Base-by-base conservation (phyloP, 2,329 filamentous ascomycete genomes). In the Fusarium poae region DNA sequence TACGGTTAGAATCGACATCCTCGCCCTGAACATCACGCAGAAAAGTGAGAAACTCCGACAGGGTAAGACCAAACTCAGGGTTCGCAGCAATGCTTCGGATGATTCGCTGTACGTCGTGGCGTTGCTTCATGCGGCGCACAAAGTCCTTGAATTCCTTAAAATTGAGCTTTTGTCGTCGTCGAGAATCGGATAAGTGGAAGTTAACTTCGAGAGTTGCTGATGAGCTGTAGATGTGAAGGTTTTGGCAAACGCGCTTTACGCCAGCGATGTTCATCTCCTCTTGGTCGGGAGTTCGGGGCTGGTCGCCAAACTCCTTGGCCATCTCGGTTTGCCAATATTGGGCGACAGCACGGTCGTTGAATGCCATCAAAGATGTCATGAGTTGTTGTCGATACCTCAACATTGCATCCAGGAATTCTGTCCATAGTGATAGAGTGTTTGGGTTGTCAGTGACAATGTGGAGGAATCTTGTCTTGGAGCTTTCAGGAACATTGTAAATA, bases 151-250 rank as follows among this genome's bases (percentile, higher is more conserved):
- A 99, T 73, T 97, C 91, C 25, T 82, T 77, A 74, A 93, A 97
- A 76, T 92, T 90, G 54, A 99, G 84, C 52, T 85, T 86, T 25
- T 90, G 90, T 3, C 84, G 87, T 51, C 82, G 81, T 25, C 86
- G 84, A n/a, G 82, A 81, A 74, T 95, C 92, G 8, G 92, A 92
- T 62, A 88, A 85, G 58, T 87, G 83, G 74, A 98, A 97, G 72
- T 91, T 92, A 32, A 86, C 83, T 57, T 88, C 88, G 6, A 98
- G 83, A 45, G 92, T 90, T 56, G 88, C 86, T 64, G 90, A 88
- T 3, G 93, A 92, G 74, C 92, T 93, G 78, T 97, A 94, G 74
- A 99, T 97, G 77, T 98, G 94, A 46, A 98, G 84, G 74, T 91
- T 94, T 63, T 92, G 91, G 80, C 96, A 98, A 16, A 98, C 85